Conservation (phyloP, 106 monocot species). For the Narthecium ossifragum region DNA sequence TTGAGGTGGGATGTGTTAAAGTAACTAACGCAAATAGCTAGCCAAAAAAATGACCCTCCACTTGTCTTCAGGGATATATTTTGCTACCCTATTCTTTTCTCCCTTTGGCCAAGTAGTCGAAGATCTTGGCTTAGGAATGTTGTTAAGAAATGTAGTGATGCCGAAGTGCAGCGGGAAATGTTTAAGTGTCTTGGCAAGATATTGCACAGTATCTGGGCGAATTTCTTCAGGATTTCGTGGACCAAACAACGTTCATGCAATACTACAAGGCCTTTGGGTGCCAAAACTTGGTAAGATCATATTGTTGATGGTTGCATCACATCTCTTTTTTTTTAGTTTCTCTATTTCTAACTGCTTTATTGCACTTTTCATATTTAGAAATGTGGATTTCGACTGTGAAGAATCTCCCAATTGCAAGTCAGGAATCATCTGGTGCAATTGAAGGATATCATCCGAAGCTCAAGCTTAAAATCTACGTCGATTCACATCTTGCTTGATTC, state of each 20-base stretch:
- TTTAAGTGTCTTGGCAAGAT: conserved; percentile 62
- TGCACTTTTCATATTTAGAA: too few species aligned
- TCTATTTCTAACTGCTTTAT: too few species aligned
- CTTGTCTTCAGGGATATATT: conserved; percentile 62
- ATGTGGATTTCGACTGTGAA: conserved; percentile 90
- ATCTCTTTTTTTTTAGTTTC: not conserved
- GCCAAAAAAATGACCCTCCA: too few species aligned
- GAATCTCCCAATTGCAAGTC: conserved; percentile 71
- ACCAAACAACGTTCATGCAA: conserved; percentile 74
- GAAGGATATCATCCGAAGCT: conserved; percentile 89
- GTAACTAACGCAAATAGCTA: too few species aligned
- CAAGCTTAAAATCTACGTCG: conserved; percentile 85
- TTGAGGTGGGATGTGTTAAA: too few species aligned
- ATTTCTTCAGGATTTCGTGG: conserved; percentile 80
- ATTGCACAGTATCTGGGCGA: conserved; percentile 43
- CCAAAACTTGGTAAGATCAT: conserved; percentile 78
- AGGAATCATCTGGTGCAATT: conserved; percentile 80
- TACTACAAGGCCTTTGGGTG: conserved; percentile 87
- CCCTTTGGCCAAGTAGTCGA: conserved; percentile 77
- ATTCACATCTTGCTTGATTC: conserved; percentile 75
- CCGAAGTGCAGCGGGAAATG: conserved; percentile 63
- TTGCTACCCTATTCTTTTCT: conserved; percentile 75
- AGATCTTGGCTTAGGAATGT: conserved; percentile 90
- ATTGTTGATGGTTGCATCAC: not conserved
- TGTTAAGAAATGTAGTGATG: conserved; percentile 57